These are phyloP conservation scores for Centaurea solstitialis DNA, from an alignment of 129 eudicot genomes.

Conservation along the genomic window DNA sequence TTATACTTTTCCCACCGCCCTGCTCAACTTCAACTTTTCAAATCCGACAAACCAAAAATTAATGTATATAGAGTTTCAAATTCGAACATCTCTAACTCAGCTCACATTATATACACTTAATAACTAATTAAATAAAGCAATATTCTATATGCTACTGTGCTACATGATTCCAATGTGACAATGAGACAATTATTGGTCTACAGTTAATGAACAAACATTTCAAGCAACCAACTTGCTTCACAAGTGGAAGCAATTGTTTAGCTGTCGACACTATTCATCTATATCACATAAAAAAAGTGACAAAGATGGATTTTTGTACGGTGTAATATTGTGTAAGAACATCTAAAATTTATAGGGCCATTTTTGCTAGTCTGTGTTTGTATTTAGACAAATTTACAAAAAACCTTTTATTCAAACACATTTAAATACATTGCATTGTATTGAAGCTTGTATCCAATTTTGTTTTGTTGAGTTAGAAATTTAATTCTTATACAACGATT, in stretches of 20 bases:
- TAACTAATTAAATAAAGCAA: too few relatives aligned
- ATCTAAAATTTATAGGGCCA: too few relatives aligned
- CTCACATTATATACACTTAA: too few relatives aligned
- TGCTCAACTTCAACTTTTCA: too few relatives aligned
- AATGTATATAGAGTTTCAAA: too few relatives aligned
- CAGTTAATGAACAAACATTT: background rate
- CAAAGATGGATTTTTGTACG: background rate
- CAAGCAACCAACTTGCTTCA: conserved; percentile 1
- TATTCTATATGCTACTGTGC: too few relatives aligned
- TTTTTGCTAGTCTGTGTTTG: too few relatives aligned
- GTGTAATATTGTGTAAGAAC: too few relatives aligned
- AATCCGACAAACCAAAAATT: too few relatives aligned
- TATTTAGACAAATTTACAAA: too few relatives aligned
- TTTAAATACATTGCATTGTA: background rate
- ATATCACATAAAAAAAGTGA: background rate
- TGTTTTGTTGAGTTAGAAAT: background rate
- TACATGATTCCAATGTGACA: background rate
- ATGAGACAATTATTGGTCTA: background rate
- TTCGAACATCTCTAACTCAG: too few relatives aligned
- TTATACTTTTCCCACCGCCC: too few relatives aligned
- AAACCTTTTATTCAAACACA: background rate
- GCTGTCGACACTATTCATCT: background rate
- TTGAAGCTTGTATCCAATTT: background rate
- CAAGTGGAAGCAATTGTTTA: conserved; percentile 13
- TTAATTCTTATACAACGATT: background rate